Evolutionary conservation across 1,284 basidiomycete species (phyloP), one percentile per base, ranked within the genome.

Genomic region (Trichosporon sp.): DNA sequence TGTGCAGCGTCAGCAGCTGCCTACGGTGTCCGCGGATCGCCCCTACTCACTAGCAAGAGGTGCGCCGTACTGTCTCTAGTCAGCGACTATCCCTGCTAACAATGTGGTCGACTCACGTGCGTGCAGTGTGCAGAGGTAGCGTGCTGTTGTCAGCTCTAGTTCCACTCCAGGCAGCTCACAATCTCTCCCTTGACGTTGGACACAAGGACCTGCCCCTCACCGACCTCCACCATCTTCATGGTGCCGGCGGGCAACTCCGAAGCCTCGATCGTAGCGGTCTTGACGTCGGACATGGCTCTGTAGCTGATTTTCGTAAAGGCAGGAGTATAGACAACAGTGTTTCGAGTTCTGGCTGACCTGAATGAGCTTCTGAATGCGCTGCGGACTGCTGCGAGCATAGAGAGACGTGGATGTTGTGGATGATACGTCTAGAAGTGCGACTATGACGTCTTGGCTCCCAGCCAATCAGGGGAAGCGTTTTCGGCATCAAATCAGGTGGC

Each of bases 121-220:
- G 92, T 94, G 81, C 92, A 95, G 81, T 87, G 90, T 14, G 89
- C 89, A 67, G 88, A 89, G 0, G 90, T 95, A 3, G 92, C 92
- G 73, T 81, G 79, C 73, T 74, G 60, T 33, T 73, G 40, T 62
- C 71, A 73, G 61, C 69, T 58, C 31, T 13, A 19, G 0, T 2
- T 21, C 14, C 11, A 44, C 7, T 14, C 9, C 31, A 29, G 4
- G 5, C 54, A 19, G 71, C 74, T 64, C 56, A 77, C 76, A 25
- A 80, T 61, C 70, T 88, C 86, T 72, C 89, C 87, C 25, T 88
- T 88, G 27, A 95, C 80, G 63, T 89, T 88, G 64, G 89, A 89
- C 14, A 95, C 79, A 11, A 95, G 83, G 36, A 94, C 87, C 79
- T 91, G 91, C 56, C 90, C 91, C 29, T 81, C 81, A 77, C 76